A percentile compares a stretch with the other conserved stretches of the same genome.
These are phyloP conservation scores for Pythium coloratum DNA, from an alignment of 352 stramenopile genomes.

Conservation along the genomic window DNA sequence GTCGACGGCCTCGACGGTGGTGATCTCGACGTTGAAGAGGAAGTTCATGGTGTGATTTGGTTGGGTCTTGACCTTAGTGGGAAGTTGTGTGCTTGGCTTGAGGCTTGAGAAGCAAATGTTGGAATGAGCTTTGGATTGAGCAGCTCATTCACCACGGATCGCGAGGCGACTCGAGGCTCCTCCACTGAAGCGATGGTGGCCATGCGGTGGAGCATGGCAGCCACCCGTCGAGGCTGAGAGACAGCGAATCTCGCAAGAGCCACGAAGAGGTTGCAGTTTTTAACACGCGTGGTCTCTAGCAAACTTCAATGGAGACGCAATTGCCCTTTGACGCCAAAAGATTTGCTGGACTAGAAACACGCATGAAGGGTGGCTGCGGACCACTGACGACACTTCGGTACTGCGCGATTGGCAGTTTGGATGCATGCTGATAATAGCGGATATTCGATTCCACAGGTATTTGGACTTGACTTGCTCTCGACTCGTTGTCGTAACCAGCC, in stretches of 20 bases:
- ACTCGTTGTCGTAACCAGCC: constrained; percentile 8
- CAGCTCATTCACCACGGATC: neutral
- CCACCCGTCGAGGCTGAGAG: neutral
- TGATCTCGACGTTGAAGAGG: constrained; percentile 23
- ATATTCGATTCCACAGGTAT: no score
- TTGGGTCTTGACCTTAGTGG: neutral
- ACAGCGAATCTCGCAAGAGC: neutral
- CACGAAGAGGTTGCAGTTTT: neutral
- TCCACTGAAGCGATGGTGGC: no score
- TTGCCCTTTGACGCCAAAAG: neutral
- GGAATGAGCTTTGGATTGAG: neutral
- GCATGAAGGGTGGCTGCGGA: neutral
- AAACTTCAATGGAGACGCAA: neutral
- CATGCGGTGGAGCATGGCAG: neutral
- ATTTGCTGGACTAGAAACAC: neutral
- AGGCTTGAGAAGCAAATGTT: constrained; percentile 3
- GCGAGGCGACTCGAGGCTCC: no score
- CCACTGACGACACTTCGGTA: no score
- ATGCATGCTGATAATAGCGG: no score
- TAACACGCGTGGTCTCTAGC: neutral
- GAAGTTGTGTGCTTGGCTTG: neutral
- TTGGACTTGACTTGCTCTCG: no score
- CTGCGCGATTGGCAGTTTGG: no score
- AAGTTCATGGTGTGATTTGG: constrained; percentile 16
- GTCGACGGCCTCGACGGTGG: constrained; percentile 20